Conservation (phyloP, 805 yeast genomes). For the Candida dajiaensis region DNA sequence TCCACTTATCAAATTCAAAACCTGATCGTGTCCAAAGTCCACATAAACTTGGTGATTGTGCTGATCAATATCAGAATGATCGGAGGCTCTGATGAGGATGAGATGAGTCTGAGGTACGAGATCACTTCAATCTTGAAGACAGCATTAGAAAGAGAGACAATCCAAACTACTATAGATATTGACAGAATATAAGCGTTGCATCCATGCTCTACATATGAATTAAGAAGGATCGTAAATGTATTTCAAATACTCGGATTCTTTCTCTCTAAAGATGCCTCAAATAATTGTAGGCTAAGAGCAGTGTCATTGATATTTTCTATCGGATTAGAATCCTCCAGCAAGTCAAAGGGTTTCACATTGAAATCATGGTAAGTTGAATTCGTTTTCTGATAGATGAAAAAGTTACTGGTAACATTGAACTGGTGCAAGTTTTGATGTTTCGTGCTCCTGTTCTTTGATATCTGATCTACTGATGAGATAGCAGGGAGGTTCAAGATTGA, state of each 20-base stretch:
- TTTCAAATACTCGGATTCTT: constrained; percentile 32
- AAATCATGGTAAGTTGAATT: constrained; percentile 30
- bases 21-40: constrained; percentile 54
- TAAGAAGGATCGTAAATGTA: not conserved
- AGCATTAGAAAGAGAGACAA: constrained; percentile 21
- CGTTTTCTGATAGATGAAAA: constrained; percentile 24
- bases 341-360: constrained; percentile 44
- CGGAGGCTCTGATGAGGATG: constrained; percentile 73
- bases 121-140: constrained; percentile 34
- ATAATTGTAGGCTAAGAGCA: constrained; percentile 46
- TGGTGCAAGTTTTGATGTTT: constrained; percentile 19
- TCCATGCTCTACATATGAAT: too few species aligned
- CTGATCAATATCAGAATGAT: constrained; percentile 50
- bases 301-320: constrained; percentile 43
- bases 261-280: constrained; percentile 45
- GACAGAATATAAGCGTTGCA: constrained; percentile 22
- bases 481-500: constrained; percentile 21
- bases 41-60: constrained; percentile 52
- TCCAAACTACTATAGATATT: constrained; percentile 41
- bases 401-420: constrained; percentile 12
- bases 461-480: constrained; percentile 10
- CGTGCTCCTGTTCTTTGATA: not conserved
- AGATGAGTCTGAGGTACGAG: constrained; percentile 47
- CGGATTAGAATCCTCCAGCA: constrained; percentile 53
- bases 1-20: constrained; percentile 40